Conservation (phyloP, 225 moss, liverwort and hornwort species). For the Polytrichum formosum region DNA sequence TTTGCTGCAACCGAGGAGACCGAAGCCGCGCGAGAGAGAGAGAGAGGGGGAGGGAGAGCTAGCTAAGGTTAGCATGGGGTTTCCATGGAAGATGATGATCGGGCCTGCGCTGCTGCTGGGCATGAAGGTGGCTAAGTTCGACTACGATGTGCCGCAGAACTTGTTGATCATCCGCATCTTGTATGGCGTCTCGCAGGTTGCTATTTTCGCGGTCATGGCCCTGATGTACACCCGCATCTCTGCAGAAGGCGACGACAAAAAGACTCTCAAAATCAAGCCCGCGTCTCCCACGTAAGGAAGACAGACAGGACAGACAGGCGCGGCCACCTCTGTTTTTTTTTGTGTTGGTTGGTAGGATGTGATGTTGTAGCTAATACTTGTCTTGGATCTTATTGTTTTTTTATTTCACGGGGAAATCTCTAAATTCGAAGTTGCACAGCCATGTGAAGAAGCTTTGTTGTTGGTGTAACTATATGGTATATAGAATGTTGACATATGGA, state of each 20-base stretch:
- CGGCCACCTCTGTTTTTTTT: too few relatives aligned
- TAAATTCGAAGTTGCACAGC: too few relatives aligned
- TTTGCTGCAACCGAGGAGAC: background rate
- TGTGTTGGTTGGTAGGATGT: too few relatives aligned
- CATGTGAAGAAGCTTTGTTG: too few relatives aligned
- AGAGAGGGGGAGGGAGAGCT: background rate
- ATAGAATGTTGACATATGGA: too few relatives aligned
- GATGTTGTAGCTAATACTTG: too few relatives aligned
- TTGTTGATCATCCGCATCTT: conserved; percentile 62
- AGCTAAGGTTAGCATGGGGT: conserved; percentile 18
- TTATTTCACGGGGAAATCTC: too few relatives aligned
- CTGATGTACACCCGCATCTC: conserved; percentile 44
- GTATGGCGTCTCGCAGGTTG: conserved; percentile 55
- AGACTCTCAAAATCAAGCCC: conserved; percentile 48
- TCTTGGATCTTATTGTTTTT: too few relatives aligned
- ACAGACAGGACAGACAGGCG: too few relatives aligned
- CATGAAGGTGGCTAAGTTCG: conserved; percentile 50
- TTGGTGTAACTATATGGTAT: too few relatives aligned
- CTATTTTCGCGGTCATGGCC: conserved; percentile 33
- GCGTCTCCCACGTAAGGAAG: conserved; percentile 26
- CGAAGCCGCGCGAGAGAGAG: too few relatives aligned
- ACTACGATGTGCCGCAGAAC: conserved; percentile 55
- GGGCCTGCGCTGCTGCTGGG: conserved; percentile 66
- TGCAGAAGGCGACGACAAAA: conserved; percentile 48
- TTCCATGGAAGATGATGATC: conserved; percentile 75